These are phyloP conservation scores for Batrachochytrium dendrobatidis DNA, from an alignment of 371 early-diverging fungal species.

Conservation along the genomic window DNA sequence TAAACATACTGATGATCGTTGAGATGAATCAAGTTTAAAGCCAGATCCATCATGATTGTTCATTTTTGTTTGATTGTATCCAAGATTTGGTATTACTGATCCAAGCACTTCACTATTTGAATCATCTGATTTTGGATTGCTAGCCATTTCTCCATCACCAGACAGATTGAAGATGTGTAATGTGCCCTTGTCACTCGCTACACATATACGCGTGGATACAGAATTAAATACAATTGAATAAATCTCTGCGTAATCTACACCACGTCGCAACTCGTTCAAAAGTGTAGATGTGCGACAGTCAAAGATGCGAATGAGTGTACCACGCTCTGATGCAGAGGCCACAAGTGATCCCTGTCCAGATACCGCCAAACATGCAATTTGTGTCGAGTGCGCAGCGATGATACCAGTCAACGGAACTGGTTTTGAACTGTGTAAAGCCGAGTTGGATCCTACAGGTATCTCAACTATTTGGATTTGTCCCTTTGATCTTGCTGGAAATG, in stretches of 20 bases:
- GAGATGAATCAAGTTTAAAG: conserved; percentile 1
- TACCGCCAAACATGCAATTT: conserved; percentile 67
- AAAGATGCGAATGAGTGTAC: conserved; percentile 87
- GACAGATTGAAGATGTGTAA: conserved; percentile 85
- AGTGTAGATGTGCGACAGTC: conserved; percentile 65
- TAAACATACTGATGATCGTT: too few species aligned
- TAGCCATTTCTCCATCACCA: conserved; percentile 9
- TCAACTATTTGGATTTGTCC: conserved; percentile 86
- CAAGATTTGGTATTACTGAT: too few species aligned
- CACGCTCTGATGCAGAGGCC: conserved; percentile 39
- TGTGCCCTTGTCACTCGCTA: conserved; percentile 88
- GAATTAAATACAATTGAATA: conserved; percentile 78
- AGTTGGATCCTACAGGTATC: conserved; percentile 28
- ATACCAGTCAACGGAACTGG: conserved; percentile 50
- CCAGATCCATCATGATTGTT: too few species aligned
- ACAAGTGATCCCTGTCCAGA: conserved; percentile 20
- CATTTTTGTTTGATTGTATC: too few species aligned
- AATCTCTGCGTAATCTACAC: conserved; percentile 84
- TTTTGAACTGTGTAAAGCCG: too few species aligned
- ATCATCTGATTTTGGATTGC: too few species aligned
- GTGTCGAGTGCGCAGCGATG: conserved; percentile 77
- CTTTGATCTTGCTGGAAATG: conserved; percentile 39
- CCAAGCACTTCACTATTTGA: too few species aligned
- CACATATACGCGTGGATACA: conserved; percentile 69
- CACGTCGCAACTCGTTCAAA: conserved; percentile 81